These are phyloP conservation scores for Mycena indigotica DNA, from an alignment of 768 basidiomycete genomes.

Conservation along the genomic window DNA sequence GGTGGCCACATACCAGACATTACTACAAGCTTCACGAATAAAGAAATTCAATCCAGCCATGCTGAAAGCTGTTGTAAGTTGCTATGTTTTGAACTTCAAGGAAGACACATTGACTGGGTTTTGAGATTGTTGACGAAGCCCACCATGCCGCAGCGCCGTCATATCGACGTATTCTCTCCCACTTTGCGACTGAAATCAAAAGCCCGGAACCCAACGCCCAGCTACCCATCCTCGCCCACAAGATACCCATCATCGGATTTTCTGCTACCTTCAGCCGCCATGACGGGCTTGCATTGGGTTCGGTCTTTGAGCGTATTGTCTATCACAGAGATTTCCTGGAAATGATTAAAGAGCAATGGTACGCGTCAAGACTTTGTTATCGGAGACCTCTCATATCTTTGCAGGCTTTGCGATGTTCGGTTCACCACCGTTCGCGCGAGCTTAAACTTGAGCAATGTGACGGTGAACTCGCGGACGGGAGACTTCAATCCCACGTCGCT, in stretches of 20 bases:
- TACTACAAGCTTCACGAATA: slow-evolving; percentile 63
- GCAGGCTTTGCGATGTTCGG: slow-evolving; percentile 81
- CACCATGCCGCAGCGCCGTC: slow-evolving; percentile 94
- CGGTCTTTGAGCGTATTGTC: slow-evolving; percentile 88
- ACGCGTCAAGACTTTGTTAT: slow-evolving; percentile 10
- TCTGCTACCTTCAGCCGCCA: slow-evolving; percentile 94
- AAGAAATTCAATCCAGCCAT: slow-evolving; percentile 70
- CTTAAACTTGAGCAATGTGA: slow-evolving; percentile 69
- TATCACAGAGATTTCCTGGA: slow-evolving; percentile 89
- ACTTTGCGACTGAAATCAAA: slow-evolving; percentile 72
- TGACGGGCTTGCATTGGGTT: slow-evolving; percentile 85
- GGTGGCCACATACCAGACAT: slow-evolving; percentile 87
- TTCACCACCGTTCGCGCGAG: slow-evolving; percentile 82
- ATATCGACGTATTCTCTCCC: slow-evolving; percentile 84
- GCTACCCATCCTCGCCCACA: slow-evolving; percentile 42
- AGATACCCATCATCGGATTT: slow-evolving; percentile 87
- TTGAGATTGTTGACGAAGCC: slow-evolving; percentile 80
- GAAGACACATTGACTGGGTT: neutral
- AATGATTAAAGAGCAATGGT: slow-evolving; percentile 95
- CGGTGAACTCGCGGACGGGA: slow-evolving; percentile 65
- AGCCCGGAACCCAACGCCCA: slow-evolving; percentile 49
- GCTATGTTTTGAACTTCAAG: neutral
- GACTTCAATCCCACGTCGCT: slow-evolving; percentile 84
- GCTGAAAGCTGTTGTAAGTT: slow-evolving; percentile 60
- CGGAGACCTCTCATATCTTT: neutral